Conservation (phyloP, 306 rosid species). For the Castanea crenata region DNA sequence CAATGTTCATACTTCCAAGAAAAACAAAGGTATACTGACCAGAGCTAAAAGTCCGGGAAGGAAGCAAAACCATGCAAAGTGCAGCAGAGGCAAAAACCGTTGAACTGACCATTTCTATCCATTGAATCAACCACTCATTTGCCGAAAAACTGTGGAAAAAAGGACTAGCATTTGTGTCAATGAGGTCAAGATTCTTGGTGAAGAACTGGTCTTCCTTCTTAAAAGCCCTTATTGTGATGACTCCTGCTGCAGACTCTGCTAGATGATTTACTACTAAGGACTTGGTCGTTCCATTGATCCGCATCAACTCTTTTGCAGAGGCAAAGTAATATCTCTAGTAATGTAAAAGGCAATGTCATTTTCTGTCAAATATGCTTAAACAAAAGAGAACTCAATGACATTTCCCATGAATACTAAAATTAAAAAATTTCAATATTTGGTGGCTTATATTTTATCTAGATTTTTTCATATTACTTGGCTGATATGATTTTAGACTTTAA, state of each 20-base stretch:
- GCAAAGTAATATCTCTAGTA: constrained; percentile 56
- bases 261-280: constrained; percentile 60
- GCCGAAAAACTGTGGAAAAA: constrained; percentile 59
- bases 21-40: constrained; percentile 37
- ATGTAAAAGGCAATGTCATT: neutral
- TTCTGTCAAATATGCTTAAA: neutral
- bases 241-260: constrained; percentile 73
- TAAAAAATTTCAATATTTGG: neutral
- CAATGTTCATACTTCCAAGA: neutral
- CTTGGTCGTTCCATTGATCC: constrained; percentile 70
- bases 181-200: constrained; percentile 51
- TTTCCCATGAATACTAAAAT: too few relatives aligned
- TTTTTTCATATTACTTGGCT: neutral
- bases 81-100: constrained; percentile 52
- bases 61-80: constrained; percentile 69
- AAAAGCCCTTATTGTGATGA: constrained; percentile 67
- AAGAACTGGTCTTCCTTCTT: constrained; percentile 57
- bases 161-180: constrained; percentile 63
- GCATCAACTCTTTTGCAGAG: constrained; percentile 65
- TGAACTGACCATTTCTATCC: constrained; percentile 56
- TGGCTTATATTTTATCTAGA: neutral
- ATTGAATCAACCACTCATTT: constrained; percentile 67
- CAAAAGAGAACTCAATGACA: neutral
- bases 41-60: constrained; percentile 55
- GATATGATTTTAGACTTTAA: neutral